phyloP scores from a whole-genome alignment of 1,284 basidiomycete species.

The Apiotrichum mycotoxinovorans region DNA sequence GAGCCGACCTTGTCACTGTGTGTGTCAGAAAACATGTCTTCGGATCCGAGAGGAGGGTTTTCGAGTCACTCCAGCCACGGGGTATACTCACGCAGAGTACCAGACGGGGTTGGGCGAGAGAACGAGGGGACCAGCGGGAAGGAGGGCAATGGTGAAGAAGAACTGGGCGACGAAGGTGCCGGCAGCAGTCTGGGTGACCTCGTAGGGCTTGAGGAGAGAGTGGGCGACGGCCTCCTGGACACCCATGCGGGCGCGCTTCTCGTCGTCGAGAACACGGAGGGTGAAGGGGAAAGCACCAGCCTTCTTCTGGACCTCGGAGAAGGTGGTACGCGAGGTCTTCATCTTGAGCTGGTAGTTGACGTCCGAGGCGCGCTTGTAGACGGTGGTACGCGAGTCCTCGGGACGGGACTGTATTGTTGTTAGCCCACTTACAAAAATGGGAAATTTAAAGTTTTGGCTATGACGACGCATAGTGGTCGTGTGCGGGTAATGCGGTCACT shows the following conservation, averaged over 20 bases:
- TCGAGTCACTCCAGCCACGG: neutral
- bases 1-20: slow-evolving; percentile 63
- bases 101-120: slow-evolving; percentile 82
- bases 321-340: slow-evolving; percentile 91
- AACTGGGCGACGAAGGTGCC: slow-evolving; percentile 83
- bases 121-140: slow-evolving; percentile 75
- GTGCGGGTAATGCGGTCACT: slow-evolving; percentile 9
- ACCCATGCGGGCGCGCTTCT: slow-evolving; percentile 91
- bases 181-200: slow-evolving; percentile 64
- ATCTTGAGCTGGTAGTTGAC: slow-evolving; percentile 96
- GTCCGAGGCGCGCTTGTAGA: slow-evolving; percentile 83
- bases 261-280: slow-evolving; percentile 86
- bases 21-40: neutral
- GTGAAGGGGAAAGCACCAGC: slow-evolving; percentile 98
- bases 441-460: neutral
- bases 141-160: slow-evolving; percentile 89
- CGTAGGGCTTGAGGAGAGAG: slow-evolving; percentile 52
- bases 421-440: too few relatives aligned
- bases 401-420: slow-evolving; percentile 57
- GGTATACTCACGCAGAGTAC: slow-evolving; percentile 68
- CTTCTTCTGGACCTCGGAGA: slow-evolving; percentile 96
- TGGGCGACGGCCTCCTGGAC: slow-evolving; percentile 95
- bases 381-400: slow-evolving; percentile 83
- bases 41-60: neutral
- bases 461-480: too few relatives aligned